phyloP scores from a whole-genome alignment of 768 basidiomycete genomes.

The Hygrocybe punicea region DNA sequence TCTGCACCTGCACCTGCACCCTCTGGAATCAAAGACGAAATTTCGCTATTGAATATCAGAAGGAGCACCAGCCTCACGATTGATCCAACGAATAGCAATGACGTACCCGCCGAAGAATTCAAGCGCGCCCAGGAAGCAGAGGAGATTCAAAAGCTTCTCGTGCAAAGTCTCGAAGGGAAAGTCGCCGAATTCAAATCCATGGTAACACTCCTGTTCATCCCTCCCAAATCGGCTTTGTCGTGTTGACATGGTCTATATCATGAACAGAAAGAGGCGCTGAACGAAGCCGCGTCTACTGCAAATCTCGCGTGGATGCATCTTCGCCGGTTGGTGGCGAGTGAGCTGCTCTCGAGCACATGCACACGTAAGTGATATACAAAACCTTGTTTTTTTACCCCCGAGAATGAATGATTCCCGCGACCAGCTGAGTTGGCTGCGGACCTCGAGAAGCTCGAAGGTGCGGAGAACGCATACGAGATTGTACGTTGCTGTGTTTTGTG shows the following conservation, averaged over 20 bases:
- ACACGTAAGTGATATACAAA: too few relatives aligned
- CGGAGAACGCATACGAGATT: background rate
- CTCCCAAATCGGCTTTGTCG: background rate
- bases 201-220: background rate
- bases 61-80: background rate
- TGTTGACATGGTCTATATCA: background rate
- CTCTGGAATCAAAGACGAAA: background rate
- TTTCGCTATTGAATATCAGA: background rate
- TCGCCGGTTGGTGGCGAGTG: background rate
- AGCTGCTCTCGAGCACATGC: too few relatives aligned
- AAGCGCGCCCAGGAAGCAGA: slow-evolving; percentile 1
- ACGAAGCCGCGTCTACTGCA: background rate
- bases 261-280: background rate
- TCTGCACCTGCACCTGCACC: background rate
- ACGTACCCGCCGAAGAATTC: background rate
- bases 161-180: background rate
- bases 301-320: slow-evolving; percentile 8
- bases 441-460: slow-evolving; percentile 3
- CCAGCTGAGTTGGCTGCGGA: background rate
- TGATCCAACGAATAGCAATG: background rate
- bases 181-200: background rate
- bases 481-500: background rate
- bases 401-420: background rate
- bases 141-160: background rate
- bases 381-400: too few relatives aligned